phyloP scores from a whole-genome alignment of 345 rosid species.

The Corchorus capsularis region DNA sequence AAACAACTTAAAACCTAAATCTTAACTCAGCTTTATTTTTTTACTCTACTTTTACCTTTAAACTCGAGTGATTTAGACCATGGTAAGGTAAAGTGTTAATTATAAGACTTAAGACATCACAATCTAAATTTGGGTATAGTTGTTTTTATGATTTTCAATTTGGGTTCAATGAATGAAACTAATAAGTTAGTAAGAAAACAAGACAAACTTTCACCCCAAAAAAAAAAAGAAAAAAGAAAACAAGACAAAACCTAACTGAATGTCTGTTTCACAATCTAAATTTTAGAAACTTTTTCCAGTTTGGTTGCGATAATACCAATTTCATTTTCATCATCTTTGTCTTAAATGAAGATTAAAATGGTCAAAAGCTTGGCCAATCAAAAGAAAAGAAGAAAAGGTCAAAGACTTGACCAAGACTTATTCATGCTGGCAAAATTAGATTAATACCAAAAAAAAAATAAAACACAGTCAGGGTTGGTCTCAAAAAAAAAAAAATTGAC shows the following conservation, averaged over 20 bases:
- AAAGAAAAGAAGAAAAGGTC: background rate
- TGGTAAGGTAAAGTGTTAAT: background rate
- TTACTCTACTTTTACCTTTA: background rate
- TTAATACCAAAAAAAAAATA: too few species aligned
- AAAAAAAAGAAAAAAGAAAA: background rate
- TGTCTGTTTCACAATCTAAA: background rate
- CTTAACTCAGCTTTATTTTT: background rate
- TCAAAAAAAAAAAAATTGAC: too few species aligned
- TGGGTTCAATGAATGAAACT: background rate
- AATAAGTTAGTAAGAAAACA: background rate
- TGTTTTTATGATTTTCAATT: background rate
- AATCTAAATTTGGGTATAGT: too few species aligned
- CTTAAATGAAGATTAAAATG: background rate
- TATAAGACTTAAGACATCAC: too few species aligned
- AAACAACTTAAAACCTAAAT: too few species aligned
- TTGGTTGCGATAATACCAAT: background rate
- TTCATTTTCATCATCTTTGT: background rate
- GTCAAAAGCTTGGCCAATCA: background rate
- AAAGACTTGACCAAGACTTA: too few species aligned
- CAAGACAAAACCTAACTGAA: background rate
- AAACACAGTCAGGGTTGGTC: too few species aligned
- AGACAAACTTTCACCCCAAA: too few species aligned
- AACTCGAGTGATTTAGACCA: background rate
- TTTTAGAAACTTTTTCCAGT: background rate
- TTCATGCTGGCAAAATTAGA: too few species aligned